A percentile compares a stretch with the other conserved stretches of the same genome.
Evolutionary conservation across 495 filamentous ascomycete genomes (phyloP).

Genomic region (Aspergillus saccharolyticus): DNA sequence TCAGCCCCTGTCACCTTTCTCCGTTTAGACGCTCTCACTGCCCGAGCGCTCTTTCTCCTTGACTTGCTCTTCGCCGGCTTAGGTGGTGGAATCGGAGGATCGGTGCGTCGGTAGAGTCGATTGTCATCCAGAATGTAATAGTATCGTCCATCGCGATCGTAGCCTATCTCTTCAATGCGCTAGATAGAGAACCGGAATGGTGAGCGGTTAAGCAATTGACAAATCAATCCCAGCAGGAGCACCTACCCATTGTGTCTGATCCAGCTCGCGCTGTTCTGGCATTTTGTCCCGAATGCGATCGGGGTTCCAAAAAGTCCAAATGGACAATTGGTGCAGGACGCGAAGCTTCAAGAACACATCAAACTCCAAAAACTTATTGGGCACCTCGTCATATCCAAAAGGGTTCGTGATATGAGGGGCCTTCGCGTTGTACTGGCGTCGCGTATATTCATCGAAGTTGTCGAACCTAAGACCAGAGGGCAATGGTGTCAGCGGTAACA

Average conservation of each 20-base stretch:
- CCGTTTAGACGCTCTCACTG: slow-evolving; percentile 66
- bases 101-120: slow-evolving; percentile 78
- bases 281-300: slow-evolving; percentile 83
- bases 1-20: slow-evolving; percentile 54
- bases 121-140: slow-evolving; percentile 95
- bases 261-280: slow-evolving; percentile 72
- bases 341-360: slow-evolving; percentile 84
- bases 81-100: slow-evolving; percentile 55
- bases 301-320: slow-evolving; percentile 81
- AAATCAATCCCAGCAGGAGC: neutral
- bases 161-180: slow-evolving; percentile 90
- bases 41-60: slow-evolving; percentile 68
- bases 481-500: neutral
- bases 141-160: slow-evolving; percentile 74
- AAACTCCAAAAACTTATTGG: slow-evolving; percentile 70
- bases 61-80: slow-evolving; percentile 64
- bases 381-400: slow-evolving; percentile 73
- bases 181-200: slow-evolving; percentile 26
- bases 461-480: slow-evolving; percentile 53
- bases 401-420: slow-evolving; percentile 71
- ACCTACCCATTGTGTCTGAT: slow-evolving; percentile 81
- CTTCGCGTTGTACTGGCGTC: slow-evolving; percentile 82
- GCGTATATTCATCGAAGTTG: slow-evolving; percentile 90
- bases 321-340: slow-evolving; percentile 83
- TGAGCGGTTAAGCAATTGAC: neutral